A percentile compares a stretch with the other conserved stretches of the same genome.
phyloP scores from a whole-genome alignment of 1,284 basidiomycete species.

The Somion occarium region DNA sequence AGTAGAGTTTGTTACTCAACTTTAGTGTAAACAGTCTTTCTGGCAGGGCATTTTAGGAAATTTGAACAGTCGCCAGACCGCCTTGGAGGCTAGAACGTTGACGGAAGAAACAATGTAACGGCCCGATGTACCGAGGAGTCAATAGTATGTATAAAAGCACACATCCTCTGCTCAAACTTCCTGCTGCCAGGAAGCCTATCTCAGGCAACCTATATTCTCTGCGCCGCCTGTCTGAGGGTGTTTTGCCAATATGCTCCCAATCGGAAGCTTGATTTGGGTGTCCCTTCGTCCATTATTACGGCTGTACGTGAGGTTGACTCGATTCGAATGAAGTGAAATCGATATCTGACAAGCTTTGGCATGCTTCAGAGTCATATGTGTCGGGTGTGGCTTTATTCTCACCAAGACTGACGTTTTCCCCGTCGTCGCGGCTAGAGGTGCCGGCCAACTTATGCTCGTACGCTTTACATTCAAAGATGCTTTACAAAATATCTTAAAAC shows the following conservation, averaged over 20 bases:
- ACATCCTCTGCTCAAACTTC: neutral
- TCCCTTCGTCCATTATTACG: slow-evolving; percentile 56
- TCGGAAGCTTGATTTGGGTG: slow-evolving; percentile 48
- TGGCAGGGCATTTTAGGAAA: too few relatives aligned
- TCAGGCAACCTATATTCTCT: neutral
- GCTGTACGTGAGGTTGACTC: slow-evolving; percentile 36
- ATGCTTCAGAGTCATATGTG: slow-evolving; percentile 44
- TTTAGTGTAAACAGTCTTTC: too few relatives aligned
- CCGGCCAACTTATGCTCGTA: slow-evolving; percentile 56
- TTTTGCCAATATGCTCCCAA: slow-evolving; percentile 22
- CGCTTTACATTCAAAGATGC: slow-evolving; percentile 8
- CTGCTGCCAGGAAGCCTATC: neutral
- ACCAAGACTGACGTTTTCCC: slow-evolving; percentile 62
- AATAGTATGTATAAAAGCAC: neutral
- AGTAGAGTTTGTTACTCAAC: too few relatives aligned
- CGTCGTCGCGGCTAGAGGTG: slow-evolving; percentile 49
- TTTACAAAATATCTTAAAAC: neutral
- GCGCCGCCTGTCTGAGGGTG: neutral
- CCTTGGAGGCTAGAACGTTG: too few relatives aligned
- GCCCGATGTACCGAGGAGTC: too few relatives aligned
- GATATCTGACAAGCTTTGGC: neutral
- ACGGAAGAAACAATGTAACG: too few relatives aligned
- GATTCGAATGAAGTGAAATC: neutral
- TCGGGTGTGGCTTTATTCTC: slow-evolving; percentile 48
- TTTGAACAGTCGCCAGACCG: too few relatives aligned